Conservation (phyloP, 257 asterid genomes). For the Solanum corneliomulleri region DNA sequence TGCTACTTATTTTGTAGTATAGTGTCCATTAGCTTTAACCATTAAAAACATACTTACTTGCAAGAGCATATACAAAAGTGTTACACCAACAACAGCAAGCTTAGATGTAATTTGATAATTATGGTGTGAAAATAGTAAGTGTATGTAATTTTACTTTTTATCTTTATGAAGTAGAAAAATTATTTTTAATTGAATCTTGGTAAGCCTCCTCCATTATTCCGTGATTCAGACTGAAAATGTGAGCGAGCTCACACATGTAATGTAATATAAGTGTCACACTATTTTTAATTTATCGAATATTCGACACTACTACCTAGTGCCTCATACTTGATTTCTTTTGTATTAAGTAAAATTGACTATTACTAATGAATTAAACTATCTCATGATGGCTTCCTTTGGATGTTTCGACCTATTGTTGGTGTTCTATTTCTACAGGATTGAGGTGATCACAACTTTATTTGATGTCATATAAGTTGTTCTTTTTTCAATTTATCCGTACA, state of each 20-base stretch:
- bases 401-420: neutral
- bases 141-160: no score
- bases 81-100: no score
- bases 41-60: no score
- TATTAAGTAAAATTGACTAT: neutral
- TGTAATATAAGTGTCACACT: neutral
- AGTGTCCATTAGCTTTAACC: no score
- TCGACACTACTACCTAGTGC: neutral
- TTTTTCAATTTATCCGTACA: neutral
- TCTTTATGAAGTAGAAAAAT: no score
- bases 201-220: neutral
- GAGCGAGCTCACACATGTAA: no score
- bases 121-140: no score
- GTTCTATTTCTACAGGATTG: neutral
- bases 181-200: no score
- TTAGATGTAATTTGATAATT: no score
- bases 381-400: neutral
- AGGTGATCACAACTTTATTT: neutral
- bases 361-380: neutral
- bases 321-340: neutral
- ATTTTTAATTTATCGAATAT: neutral
- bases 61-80: no score
- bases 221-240: no score
- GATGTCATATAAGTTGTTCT: neutral
- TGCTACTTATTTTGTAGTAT: no score